Evolutionary conservation across 2,329 filamentous ascomycete species (phyloP).

Genomic region (Aspergillus sclerotialis): DNA sequence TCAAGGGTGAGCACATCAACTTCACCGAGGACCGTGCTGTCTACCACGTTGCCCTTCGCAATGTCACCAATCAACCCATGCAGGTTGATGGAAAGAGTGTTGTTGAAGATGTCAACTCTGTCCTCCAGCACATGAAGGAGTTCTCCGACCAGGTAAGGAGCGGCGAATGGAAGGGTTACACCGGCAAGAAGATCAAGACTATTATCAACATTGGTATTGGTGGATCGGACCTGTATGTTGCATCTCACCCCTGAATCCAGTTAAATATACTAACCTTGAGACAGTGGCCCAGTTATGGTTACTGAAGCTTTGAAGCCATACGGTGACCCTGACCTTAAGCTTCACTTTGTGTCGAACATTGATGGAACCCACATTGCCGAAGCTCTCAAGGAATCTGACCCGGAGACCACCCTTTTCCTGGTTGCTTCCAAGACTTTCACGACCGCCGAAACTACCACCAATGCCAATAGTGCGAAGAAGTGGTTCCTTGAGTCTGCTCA

Average conservation of each 20-base stretch:
- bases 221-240: constrained; percentile 87
- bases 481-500: constrained; percentile 90
- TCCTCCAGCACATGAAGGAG: constrained; percentile 95
- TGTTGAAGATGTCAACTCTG: constrained; percentile 83
- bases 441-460: constrained; percentile 93
- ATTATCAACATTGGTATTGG: constrained; percentile 98
- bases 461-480: constrained; percentile 91
- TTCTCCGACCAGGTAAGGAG: constrained; percentile 93
- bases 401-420: constrained; percentile 97
- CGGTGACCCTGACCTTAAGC: constrained; percentile 72
- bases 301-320: constrained; percentile 96
- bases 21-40: constrained; percentile 96
- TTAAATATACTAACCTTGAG: constrained; percentile 12
- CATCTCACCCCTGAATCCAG: not conserved
- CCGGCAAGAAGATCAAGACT: constrained; percentile 93
- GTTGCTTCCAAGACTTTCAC: constrained; percentile 99
- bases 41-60: constrained; percentile 90
- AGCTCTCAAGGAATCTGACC: constrained; percentile 79
- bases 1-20: constrained; percentile 97
- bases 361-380: constrained; percentile 97
- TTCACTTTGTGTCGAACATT: constrained; percentile 99
- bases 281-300: constrained; percentile 94
- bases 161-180: constrained; percentile 94
- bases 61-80: constrained; percentile 73
- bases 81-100: constrained; percentile 88